A percentile compares a stretch with the other conserved stretches of the same genome.
phyloP scores from a whole-genome alignment of 1,284 basidiomycete species.

The Pulveroboletus sp. region DNA sequence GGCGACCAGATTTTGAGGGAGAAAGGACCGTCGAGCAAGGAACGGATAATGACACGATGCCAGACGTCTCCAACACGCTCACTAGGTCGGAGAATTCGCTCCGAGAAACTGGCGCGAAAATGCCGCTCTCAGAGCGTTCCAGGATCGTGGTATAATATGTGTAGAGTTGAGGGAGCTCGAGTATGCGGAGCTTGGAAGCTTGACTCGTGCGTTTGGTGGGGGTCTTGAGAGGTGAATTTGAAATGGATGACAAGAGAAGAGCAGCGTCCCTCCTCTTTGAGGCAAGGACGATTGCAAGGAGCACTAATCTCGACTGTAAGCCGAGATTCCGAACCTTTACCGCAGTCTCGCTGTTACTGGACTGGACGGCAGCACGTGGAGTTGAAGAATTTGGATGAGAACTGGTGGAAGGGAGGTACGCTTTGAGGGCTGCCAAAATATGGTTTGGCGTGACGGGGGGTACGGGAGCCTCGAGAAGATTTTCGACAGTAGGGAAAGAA shows the following conservation, averaged over 20 bases:
- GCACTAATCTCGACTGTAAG: slow-evolving; percentile 68
- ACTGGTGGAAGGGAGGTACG: slow-evolving; percentile 55
- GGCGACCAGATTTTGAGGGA: slow-evolving; percentile 44
- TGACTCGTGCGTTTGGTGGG: slow-evolving; percentile 56
- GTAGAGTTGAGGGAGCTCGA: slow-evolving; percentile 63
- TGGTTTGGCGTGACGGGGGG: slow-evolving; percentile 60
- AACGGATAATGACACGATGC: slow-evolving; percentile 50
- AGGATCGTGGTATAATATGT: slow-evolving; percentile 63
- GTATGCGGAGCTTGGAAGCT: slow-evolving; percentile 33
- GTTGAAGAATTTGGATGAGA: slow-evolving; percentile 24
- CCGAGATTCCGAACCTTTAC: slow-evolving; percentile 66
- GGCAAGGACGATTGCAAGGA: slow-evolving; percentile 64
- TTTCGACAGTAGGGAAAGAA: slow-evolving; percentile 26
- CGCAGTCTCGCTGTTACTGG: slow-evolving; percentile 60
- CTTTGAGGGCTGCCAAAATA: slow-evolving; percentile 68
- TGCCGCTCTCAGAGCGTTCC: slow-evolving; percentile 49
- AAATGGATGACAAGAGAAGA: slow-evolving; percentile 48
- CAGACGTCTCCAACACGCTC: slow-evolving; percentile 69
- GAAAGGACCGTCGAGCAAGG: slow-evolving; percentile 38
- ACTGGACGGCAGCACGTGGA: slow-evolving; percentile 23
- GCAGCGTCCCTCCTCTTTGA: slow-evolving; percentile 59
- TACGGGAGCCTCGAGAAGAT: slow-evolving; percentile 44
- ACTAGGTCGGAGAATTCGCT: slow-evolving; percentile 75
- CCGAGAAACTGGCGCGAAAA: slow-evolving; percentile 66
- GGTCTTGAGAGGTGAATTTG: slow-evolving; percentile 40